Evolutionary conservation across 495 filamentous ascomycete species (phyloP).

Genomic region (Aspergillus sclerotiicarbonarius): DNA sequence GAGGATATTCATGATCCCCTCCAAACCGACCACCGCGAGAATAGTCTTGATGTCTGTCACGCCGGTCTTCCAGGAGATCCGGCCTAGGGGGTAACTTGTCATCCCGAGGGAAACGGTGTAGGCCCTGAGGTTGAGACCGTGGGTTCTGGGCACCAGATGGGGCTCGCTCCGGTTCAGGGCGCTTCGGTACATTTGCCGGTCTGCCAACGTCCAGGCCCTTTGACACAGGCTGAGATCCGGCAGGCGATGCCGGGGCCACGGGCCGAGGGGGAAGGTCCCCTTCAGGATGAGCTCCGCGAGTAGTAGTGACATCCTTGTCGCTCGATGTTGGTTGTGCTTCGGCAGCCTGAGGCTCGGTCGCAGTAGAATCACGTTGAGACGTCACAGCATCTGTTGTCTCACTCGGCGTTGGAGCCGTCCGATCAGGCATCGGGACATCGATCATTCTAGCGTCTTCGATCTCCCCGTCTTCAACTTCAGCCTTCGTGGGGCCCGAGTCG

Average conservation of each 20-base stretch:
- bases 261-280: conserved; percentile 13
- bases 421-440: conserved; percentile 26
- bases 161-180: conserved; percentile 36
- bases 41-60: conserved; percentile 39
- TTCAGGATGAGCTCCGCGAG: conserved; percentile 8
- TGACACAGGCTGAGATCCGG: conserved; percentile 21
- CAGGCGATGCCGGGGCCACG: conserved; percentile 19
- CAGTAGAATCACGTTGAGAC: conserved; percentile 14
- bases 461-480: conserved; percentile 77
- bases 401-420: conserved; percentile 6
- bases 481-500: conserved; percentile 24
- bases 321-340: conserved; percentile 9
- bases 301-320: conserved; percentile 18
- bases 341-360: conserved; percentile 8
- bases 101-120: conserved; percentile 30
- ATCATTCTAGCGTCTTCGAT: conserved; percentile 64
- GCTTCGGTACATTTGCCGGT: conserved; percentile 33
- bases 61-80: conserved; percentile 39
- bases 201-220: conserved; percentile 28
- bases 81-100: conserved; percentile 37
- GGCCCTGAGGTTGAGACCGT: conserved; percentile 29
- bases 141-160: conserved; percentile 15
- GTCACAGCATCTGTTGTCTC: conserved; percentile 13
- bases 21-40: conserved; percentile 36
- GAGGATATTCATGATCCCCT: conserved; percentile 32